phyloP scores from a whole-genome alignment of 805 yeast species.

The Isabelozyma rhagii region DNA sequence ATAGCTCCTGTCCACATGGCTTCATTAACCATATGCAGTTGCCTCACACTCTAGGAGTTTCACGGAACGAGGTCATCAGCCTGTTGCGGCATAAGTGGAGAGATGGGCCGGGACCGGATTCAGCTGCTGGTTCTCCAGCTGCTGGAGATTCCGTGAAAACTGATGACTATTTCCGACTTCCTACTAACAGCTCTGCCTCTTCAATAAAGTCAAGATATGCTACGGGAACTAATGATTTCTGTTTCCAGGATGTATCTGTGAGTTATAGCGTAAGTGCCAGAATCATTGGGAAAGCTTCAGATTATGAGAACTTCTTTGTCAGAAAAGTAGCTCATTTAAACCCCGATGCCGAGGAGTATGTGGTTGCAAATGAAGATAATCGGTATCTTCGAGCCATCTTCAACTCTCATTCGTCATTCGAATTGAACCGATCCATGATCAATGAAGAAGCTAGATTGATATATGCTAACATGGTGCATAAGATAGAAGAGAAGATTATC shows the following conservation, averaged over 20 bases:
- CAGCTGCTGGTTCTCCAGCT: neutral
- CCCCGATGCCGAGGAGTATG: conserved; percentile 23
- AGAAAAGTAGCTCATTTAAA: conserved; percentile 9
- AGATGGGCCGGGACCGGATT: conserved; percentile 3
- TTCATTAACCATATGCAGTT: conserved; percentile 35
- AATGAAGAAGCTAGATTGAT: conserved; percentile 32
- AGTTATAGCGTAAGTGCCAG: conserved; percentile 34
- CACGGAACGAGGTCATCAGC: conserved; percentile 25
- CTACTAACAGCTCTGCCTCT: neutral
- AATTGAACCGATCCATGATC: conserved; percentile 26
- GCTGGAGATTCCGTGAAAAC: neutral
- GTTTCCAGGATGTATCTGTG: conserved; percentile 25
- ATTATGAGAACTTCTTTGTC: conserved; percentile 17
- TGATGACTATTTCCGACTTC: neutral
- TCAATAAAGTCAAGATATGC: neutral
- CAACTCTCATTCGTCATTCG: conserved; percentile 19
- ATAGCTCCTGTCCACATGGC: conserved; percentile 31
- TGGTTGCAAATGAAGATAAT: conserved; percentile 26
- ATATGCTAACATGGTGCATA: conserved; percentile 22
- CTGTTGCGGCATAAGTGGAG: conserved; percentile 23
- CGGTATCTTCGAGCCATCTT: conserved; percentile 24
- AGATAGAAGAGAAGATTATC: conserved; percentile 25
- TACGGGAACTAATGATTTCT: conserved; percentile 19
- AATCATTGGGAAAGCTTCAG: conserved; percentile 34
- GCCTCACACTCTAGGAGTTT: conserved; percentile 34